Conservation (phyloP, 2,329 filamentous ascomycete genomes). For the Tolypocladium album region DNA sequence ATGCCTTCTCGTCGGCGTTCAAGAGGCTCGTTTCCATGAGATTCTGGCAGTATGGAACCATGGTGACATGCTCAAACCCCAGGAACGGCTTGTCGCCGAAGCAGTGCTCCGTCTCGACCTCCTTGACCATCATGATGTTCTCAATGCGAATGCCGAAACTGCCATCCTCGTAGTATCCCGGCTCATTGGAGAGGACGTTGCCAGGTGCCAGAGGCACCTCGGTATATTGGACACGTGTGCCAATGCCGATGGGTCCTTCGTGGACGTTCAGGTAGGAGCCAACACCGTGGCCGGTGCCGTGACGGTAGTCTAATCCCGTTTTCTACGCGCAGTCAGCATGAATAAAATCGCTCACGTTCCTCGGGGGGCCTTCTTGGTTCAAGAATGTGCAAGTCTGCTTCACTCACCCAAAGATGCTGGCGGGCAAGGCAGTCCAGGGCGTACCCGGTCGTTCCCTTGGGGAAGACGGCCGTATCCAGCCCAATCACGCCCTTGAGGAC, state of each 20-base stretch:
- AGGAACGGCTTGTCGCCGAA: slow-evolving; percentile 93
- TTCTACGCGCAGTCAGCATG: slow-evolving; percentile 16
- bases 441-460: slow-evolving; percentile 90
- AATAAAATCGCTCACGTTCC: not conserved
- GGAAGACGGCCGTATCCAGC: slow-evolving; percentile 77
- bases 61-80: slow-evolving; percentile 93
- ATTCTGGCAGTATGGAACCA: slow-evolving; percentile 90
- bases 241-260: slow-evolving; percentile 93
- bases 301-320: slow-evolving; percentile 83
- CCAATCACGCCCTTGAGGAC: slow-evolving; percentile 92
- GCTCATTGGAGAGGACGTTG: slow-evolving; percentile 93
- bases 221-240: slow-evolving; percentile 80
- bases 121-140: slow-evolving; percentile 84
- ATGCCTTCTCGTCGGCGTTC: slow-evolving; percentile 63
- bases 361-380: no score
- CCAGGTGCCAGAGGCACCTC: slow-evolving; percentile 85
- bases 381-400: not conserved
- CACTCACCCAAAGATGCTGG: slow-evolving; percentile 76
- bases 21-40: slow-evolving; percentile 69
- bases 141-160: slow-evolving; percentile 93
- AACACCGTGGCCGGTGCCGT: slow-evolving; percentile 92
- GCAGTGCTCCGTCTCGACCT: slow-evolving; percentile 74
- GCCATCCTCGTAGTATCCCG: slow-evolving; percentile 94
- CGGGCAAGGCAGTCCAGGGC: slow-evolving; percentile 81
- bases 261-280: slow-evolving; percentile 95